Conservation (phyloP, 176 grass and related monocot genomes). For the Bonia amplexicaulis region DNA sequence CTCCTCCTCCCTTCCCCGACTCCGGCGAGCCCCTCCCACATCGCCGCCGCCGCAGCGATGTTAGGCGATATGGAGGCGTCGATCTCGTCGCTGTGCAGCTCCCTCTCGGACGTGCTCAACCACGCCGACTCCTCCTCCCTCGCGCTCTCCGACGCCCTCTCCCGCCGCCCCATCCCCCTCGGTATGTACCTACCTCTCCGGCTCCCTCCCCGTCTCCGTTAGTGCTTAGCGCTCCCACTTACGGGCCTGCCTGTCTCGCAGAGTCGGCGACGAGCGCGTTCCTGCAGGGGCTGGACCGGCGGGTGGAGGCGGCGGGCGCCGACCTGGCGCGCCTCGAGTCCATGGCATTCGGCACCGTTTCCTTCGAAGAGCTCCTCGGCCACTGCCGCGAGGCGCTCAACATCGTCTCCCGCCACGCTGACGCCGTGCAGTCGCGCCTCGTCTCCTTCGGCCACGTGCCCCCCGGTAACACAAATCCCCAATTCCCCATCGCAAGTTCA, state of each 20-base stretch:
- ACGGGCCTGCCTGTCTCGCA: neutral
- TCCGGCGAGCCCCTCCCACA: conserved; percentile 9
- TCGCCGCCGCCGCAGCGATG: neutral
- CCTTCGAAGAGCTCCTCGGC: conserved; percentile 89
- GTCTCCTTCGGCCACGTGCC: conserved; percentile 51
- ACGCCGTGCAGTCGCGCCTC: conserved; percentile 49
- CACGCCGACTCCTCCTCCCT: conserved; percentile 54
- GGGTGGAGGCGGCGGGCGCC: conserved; percentile 35
- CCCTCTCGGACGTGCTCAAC: conserved; percentile 51
- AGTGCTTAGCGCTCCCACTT: neutral
- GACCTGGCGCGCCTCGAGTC: conserved; percentile 70
- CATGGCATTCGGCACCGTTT: conserved; percentile 68
- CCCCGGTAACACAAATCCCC: conserved; percentile 12
- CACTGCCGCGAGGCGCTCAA: conserved; percentile 64
- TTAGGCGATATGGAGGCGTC: conserved; percentile 39
- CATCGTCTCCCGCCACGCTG: conserved; percentile 51
- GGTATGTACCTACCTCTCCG: conserved; percentile 15
- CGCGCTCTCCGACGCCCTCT: conserved; percentile 65
- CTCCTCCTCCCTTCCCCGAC: neutral
- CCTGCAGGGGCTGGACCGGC: conserved; percentile 50
- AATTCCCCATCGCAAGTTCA: neutral
- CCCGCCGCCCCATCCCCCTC: conserved; percentile 60
- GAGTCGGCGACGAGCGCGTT: conserved; percentile 64
- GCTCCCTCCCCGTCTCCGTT: neutral
- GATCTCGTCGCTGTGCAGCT: conserved; percentile 48